Base-by-base conservation (phyloP, 805 yeast species). In the Yarrowia porcina region DNA sequence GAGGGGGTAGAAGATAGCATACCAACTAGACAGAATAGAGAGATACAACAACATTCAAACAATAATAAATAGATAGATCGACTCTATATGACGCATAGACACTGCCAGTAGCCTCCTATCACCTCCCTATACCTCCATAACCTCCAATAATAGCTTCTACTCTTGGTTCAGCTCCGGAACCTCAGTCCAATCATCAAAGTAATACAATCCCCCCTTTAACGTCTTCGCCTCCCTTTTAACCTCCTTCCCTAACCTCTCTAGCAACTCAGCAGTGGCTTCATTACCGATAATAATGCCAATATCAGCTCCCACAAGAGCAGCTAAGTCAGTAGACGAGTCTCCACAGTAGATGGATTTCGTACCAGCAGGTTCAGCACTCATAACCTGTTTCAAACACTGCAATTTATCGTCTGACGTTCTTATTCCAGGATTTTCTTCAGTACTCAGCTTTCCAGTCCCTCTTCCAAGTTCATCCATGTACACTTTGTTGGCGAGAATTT, bases 291-390 rank as follows among this genome's bases (percentile, higher is more conserved):
- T 74, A 4, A 84, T 71, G 0, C 86, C 87, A 17, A 70, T 66
- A 64, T 79, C 79, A 1, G 82, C 80, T 36, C 75, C 76, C 12
- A 82, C 64, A 70, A 85, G 72, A 0, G 84, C 77, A 35, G 83
- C 69, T 3, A 83, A 72, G 73, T 86, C 90, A 0, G 88, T 84
- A 0, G 80, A 68, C 63, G 88, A 83, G 67, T 86, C 90, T 0
- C 90, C 90, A 15, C 85, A 74, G 67, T 85, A 86, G 21, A 78
- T 27, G 17, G 66, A 42, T 0, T 74, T 65, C 20, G 65, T 32
- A 27, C 52, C 49, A 2, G 50, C 32, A 9, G 36, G 23, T 35
- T 52, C 35, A 3, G 28, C 23, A 10, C 56, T 25, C 57, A 49
- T 17, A 3, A 75, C 69, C 13, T 66, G 28, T 15, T 66, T 60